Conservation (phyloP, 768 basidiomycete genomes). For the Auriscalpium vulgare region DNA sequence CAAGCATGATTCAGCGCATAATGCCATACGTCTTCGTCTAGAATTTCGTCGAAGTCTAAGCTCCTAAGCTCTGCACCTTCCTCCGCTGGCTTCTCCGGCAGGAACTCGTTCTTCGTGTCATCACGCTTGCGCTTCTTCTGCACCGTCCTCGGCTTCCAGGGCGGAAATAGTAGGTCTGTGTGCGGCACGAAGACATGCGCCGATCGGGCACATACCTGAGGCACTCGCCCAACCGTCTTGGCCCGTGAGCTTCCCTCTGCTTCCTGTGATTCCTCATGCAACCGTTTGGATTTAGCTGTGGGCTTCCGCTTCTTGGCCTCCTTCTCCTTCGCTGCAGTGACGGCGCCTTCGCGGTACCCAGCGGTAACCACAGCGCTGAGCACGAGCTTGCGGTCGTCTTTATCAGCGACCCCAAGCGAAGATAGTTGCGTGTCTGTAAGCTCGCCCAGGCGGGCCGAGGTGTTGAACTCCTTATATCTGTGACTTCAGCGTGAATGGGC, state of each 20-base stretch:
- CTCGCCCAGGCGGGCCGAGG: constrained; percentile 44
- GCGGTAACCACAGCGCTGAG: constrained; percentile 55
- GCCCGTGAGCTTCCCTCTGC: neutral
- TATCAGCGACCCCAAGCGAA: constrained; percentile 49
- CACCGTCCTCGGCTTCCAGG: constrained; percentile 23
- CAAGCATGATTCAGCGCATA: neutral
- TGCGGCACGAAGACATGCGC: neutral
- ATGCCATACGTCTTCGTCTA: constrained; percentile 56
- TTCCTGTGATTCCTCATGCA: neutral
- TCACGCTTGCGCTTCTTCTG: constrained; percentile 45
- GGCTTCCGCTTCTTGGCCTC: constrained; percentile 13
- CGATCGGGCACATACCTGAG: constrained; percentile 1
- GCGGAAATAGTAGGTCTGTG: neutral
- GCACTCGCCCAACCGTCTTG: neutral
- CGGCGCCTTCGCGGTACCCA: constrained; percentile 37
- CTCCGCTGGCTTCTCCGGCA: constrained; percentile 44
- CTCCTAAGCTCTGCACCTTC: constrained; percentile 44
- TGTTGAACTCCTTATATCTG: constrained; percentile 69
- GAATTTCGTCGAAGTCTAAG: constrained; percentile 64
- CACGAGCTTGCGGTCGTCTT: constrained; percentile 55
- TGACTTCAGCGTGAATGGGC: neutral
- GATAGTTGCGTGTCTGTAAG: constrained; percentile 55
- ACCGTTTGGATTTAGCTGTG: constrained; percentile 11
- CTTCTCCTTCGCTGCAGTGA: constrained; percentile 3
- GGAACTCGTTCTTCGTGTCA: constrained; percentile 41